Conservation (phyloP, 805 yeast species). For the Pichia insulana region DNA sequence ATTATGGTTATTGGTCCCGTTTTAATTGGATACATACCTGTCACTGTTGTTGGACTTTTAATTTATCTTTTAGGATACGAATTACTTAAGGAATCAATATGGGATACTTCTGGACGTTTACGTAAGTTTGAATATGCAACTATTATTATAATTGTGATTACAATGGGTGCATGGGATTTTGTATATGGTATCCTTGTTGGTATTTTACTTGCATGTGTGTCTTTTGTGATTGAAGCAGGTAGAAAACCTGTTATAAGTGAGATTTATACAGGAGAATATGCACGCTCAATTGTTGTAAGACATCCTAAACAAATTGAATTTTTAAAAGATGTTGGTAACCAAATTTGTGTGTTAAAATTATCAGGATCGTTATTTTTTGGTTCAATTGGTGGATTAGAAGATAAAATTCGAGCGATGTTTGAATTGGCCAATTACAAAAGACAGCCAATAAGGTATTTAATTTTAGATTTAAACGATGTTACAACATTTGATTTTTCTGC, state of each 20-base stretch:
- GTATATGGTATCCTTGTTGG: constrained; percentile 90
- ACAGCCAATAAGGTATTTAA: constrained; percentile 68
- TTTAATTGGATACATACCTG: constrained; percentile 89
- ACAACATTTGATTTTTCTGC: constrained; percentile 85
- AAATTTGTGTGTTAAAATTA: constrained; percentile 77
- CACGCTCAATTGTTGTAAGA: constrained; percentile 85
- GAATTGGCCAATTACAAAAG: constrained; percentile 42
- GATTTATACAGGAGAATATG: constrained; percentile 77
- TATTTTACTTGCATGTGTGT: constrained; percentile 80
- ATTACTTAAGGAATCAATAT: constrained; percentile 72
- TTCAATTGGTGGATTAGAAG: constrained; percentile 86
- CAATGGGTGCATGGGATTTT: constrained; percentile 95
- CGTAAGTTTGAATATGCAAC: constrained; percentile 75
- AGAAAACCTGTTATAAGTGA: constrained; percentile 74
- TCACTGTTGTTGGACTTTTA: constrained; percentile 90
- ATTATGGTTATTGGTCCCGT: constrained; percentile 87
- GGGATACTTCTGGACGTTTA: constrained; percentile 75
- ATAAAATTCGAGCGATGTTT: constrained; percentile 55
- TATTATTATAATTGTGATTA: constrained; percentile 74
- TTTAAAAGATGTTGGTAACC: constrained; percentile 77
- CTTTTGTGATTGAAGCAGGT: constrained; percentile 92
- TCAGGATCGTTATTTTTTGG: constrained; percentile 92
- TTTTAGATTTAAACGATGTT: constrained; percentile 80
- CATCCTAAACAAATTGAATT: constrained; percentile 86
- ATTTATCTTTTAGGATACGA: constrained; percentile 90